phyloP scores from a whole-genome alignment of 2,329 filamentous ascomycete species.

The Alternaria atra region DNA sequence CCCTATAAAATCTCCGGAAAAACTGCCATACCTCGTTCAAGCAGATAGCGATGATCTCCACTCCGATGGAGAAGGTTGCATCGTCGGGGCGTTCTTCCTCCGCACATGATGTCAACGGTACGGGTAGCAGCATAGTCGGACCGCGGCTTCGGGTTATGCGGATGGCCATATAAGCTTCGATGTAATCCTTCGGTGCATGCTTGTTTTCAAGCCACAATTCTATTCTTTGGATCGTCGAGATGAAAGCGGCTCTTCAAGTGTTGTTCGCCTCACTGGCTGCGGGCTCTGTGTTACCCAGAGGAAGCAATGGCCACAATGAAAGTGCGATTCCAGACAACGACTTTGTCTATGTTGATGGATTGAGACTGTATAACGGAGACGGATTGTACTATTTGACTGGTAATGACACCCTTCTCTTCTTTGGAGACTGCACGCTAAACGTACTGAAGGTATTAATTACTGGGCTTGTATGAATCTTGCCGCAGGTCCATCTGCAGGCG shows the following conservation, averaged over 20 bases:
- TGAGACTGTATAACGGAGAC: conserved; percentile 46
- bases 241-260: conserved; percentile 22
- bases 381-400: conserved; percentile 51
- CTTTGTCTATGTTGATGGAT: conserved; percentile 48
- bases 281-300: conserved; percentile 14
- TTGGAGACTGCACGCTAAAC: neutral
- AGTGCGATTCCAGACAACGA: conserved; percentile 40
- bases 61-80: neutral
- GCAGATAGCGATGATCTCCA: conserved; percentile 7
- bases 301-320: conserved; percentile 3
- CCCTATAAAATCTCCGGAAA: neutral
- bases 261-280: conserved; percentile 24
- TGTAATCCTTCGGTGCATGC: neutral
- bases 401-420: neutral
- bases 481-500: conserved; percentile 45
- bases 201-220: conserved; percentile 1
- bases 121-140: neutral
- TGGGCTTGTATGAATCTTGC: conserved; percentile 55
- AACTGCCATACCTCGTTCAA: conserved; percentile 1
- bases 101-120: conserved; percentile 16
- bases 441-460: conserved; percentile 47
- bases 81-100: conserved; percentile 8
- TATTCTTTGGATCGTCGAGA: conserved; percentile 6
- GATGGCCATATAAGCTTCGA: conserved; percentile 18
- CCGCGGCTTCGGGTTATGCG: conserved; percentile 5